phyloP scores from a whole-genome alignment of 495 filamentous ascomycete genomes.

The Talaromyces adpressus region DNA sequence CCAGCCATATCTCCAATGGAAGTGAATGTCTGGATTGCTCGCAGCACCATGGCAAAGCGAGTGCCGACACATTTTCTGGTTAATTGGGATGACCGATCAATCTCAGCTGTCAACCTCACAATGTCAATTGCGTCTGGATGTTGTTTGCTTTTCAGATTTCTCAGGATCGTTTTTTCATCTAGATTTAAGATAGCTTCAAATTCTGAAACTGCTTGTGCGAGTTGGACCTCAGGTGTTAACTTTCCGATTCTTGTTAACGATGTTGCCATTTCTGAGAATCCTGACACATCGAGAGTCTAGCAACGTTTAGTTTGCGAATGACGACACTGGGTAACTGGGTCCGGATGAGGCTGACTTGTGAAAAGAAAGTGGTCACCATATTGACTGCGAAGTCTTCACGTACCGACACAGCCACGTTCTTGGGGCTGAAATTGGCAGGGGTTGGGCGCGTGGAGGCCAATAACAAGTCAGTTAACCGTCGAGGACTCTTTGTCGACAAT shows the following conservation, averaged over 20 bases:
- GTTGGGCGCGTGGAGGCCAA: neutral
- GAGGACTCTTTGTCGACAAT: neutral
- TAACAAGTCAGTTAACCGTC: neutral
- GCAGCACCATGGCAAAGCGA: neutral
- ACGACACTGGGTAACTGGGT: neutral
- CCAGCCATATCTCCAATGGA: constrained; percentile 14
- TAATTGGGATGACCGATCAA: neutral
- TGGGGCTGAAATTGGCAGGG: neutral
- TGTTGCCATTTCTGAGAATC: neutral
- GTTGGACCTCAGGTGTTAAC: constrained; percentile 30
- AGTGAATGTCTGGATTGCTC: neutral
- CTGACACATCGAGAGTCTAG: neutral
- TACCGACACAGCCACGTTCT: neutral
- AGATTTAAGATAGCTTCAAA: constrained; percentile 31
- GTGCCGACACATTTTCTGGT: neutral
- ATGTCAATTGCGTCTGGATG: constrained; percentile 15
- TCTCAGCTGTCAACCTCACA: neutral
- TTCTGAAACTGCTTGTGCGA: constrained; percentile 31
- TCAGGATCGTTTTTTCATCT: constrained; percentile 28
- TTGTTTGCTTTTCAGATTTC: constrained; percentile 15
- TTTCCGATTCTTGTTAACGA: neutral
- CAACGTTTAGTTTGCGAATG: neutral
- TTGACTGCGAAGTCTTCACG: neutral
- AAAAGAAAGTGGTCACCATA: neutral
- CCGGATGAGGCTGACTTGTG: neutral